phyloP scores from a whole-genome alignment of 805 yeast species.

The Starmerella lactis-condensi region DNA sequence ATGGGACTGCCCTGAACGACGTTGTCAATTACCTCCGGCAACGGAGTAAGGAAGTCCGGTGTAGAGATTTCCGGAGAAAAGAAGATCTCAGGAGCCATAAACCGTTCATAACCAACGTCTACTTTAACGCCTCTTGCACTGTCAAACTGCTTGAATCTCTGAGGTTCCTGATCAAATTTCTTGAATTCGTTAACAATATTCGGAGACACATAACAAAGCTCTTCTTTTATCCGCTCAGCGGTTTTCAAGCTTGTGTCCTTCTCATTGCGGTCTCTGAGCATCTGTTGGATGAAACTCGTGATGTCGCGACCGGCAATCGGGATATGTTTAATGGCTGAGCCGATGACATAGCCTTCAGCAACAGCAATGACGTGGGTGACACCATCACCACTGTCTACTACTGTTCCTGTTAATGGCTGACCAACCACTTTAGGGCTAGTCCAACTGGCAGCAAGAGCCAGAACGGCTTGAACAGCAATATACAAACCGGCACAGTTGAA shows the following conservation, averaged over 20 bases:
- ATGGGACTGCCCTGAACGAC: conserved; percentile 92
- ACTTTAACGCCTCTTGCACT: conserved; percentile 47
- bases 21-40: conserved; percentile 88
- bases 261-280: conserved; percentile 94
- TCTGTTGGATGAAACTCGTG: conserved; percentile 77
- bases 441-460: conserved; percentile 98
- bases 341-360: conserved; percentile 97
- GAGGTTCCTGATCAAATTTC: conserved; percentile 85
- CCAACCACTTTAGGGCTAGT: conserved; percentile 89
- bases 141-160: conserved; percentile 78
- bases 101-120: conserved; percentile 94
- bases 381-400: conserved; percentile 96
- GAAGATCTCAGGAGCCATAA: conserved; percentile 96
- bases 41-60: conserved; percentile 84
- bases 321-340: conserved; percentile 88
- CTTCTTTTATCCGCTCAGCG: conserved; percentile 92
- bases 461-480: conserved; percentile 96
- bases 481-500: conserved; percentile 97
- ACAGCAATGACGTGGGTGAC: conserved; percentile 98
- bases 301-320: conserved; percentile 99
- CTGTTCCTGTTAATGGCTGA: conserved; percentile 93
- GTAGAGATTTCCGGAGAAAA: conserved; percentile 96
- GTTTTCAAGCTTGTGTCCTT: conserved; percentile 81
- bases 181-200: conserved; percentile 92
- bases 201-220: conserved; percentile 92